Base-by-base conservation (phyloP, 1,284 basidiomycete species). In the Trichosporon sp. region DNA sequence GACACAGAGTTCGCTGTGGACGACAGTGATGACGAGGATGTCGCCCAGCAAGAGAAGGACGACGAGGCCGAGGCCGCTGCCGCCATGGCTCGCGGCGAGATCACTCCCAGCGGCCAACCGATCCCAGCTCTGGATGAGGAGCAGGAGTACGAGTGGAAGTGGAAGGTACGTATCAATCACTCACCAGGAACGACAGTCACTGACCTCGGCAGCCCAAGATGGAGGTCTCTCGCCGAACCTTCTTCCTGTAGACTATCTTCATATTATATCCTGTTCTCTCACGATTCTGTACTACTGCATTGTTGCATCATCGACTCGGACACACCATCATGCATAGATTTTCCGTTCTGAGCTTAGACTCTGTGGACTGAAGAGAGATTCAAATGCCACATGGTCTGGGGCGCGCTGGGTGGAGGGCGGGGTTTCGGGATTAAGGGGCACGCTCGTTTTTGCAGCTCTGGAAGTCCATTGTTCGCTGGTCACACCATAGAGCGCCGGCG, bases 141-240 rank as follows among this genome's bases (percentile, higher is more conserved):
- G 70, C 80, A 83, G 69, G 83, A 84, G 72, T 84, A 83, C 66
- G 83, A 84, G 73, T 84, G 83, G 83, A 84, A 84, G 74, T 84
- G 83, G 83, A 84, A 83, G 79, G 83, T 84, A 47, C 68, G 82
- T 70, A 0, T n/a, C 21, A 5, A 42, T 42, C 68, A 35, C 21
- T 31, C 15, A 13, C 11, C 12, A 25, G 38, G 15, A 58, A n/a
- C n/a, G 58, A n/a, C 8, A 12, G 7, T 6, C 25, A 12, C 64
- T 73, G 32, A 66, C 63, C 6, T 35, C 21, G 38, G n/a, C 71
- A 84, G 83, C 82, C 83, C 53, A 84, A 84, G 77, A 83, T 84
- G 80, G 83, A 84, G 70, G 82, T 84, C 9, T 83, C 82, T 9
- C 76, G 83, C 68, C 70, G 81, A 60, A 84, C 82, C 1, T 84